Evolutionary conservation across 371 early-diverging fungal species (phyloP), one percentile per base, ranked within the genome.

Genomic region (Mortierella sp.): DNA sequence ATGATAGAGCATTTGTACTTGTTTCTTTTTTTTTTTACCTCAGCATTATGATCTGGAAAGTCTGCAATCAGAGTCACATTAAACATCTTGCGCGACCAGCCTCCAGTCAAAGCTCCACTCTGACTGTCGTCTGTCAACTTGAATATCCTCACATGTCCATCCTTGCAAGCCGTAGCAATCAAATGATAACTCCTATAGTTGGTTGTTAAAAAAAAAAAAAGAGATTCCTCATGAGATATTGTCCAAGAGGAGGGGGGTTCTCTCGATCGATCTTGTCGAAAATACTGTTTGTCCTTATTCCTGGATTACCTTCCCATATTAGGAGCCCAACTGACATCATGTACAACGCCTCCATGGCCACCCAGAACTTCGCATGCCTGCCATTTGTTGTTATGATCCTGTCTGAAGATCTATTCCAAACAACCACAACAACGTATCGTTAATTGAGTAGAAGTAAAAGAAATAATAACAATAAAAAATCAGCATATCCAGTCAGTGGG

Each of bases 111-210:
- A 43, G 73, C 70, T 25, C 47, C 62, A 51, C 80, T 66, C 60
- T 72, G 65, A 19, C 47, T 64, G 43, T 85, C 83, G 53, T 91
- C 90, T 25, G 88, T 86, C 43, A 96, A 66, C 81, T 93, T 93
- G 84, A 85, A 98, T 52, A 98, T 93, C 57, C 97, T 90, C 7
- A 98, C 94, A 62, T 86, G 84, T 55, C 90, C 88, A 75, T 98
- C 97, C 64, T 92, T 93, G 73, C 90, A 93, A 1, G 93, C 96
- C 0, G 97, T 97, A 11, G 98, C 98, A 60, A 98, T 94, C 69
- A 97, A 82, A 61, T 98, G 95, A 79, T 95, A 97, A 0, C 89
- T 84, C 84, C 92, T 86, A 66, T 50, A 21, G 7, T 70, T 45
- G n/a, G 72, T 58, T n/a, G 26, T 28, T 21, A 7, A 7, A 58